Conservation (phyloP, 2,329 filamentous ascomycete species). For the Amauroascus niger region DNA sequence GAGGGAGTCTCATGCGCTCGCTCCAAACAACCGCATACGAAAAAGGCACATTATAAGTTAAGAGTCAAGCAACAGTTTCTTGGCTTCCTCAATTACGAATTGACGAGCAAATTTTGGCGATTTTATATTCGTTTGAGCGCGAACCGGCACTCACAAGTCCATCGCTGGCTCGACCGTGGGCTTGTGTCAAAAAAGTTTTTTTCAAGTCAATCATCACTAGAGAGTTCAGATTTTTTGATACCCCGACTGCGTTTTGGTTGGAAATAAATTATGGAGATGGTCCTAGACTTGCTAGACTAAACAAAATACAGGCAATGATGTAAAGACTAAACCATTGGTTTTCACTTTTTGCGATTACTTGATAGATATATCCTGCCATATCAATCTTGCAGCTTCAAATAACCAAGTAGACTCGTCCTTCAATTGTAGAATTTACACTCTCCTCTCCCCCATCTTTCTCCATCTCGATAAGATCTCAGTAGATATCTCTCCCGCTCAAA, state of each 20-base stretch:
- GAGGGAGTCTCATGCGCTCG: slow-evolving; percentile 56
- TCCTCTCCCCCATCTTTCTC: too few species aligned
- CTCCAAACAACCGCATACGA: slow-evolving; percentile 37
- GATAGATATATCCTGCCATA: too few species aligned
- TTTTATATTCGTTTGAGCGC: not conserved
- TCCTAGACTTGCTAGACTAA: not conserved
- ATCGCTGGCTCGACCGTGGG: not conserved
- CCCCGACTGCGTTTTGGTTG: not conserved
- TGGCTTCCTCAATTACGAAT: not conserved
- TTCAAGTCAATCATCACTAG: not conserved
- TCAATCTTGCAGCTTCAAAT: too few species aligned
- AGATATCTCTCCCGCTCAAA: too few species aligned
- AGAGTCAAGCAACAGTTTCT: not conserved
- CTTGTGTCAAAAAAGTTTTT: not conserved
- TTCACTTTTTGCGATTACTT: too few species aligned
- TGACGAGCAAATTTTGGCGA: not conserved
- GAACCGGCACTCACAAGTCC: not conserved
- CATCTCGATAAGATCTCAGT: too few species aligned
- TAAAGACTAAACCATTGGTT: too few species aligned
- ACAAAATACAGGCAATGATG: too few species aligned
- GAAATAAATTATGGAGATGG: not conserved
- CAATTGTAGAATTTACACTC: too few species aligned
- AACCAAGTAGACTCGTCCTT: too few species aligned
- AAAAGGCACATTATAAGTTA: not conserved
- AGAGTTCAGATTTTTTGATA: not conserved